A percentile compares a stretch with the other conserved stretches of the same genome.
Conservation (phyloP, 306 rosid species). For the Vigna angularis region DNA sequence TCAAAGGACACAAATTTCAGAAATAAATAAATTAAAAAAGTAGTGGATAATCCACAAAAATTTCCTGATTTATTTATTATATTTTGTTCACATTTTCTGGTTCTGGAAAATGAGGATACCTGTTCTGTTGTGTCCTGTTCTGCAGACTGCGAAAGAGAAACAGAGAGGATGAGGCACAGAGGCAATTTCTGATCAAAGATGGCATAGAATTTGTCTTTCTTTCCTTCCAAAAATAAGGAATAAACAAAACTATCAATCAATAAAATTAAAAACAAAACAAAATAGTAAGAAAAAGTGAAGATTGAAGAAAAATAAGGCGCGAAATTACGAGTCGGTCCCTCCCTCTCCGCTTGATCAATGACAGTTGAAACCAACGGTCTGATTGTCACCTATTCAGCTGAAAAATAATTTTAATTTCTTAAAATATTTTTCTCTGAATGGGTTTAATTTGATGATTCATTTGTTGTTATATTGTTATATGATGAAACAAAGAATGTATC, state of each 20-base stretch:
- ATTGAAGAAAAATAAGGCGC: conserved; percentile 32
- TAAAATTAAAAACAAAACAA: not conserved
- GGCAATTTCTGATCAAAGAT: conserved; percentile 38
- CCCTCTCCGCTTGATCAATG: conserved; percentile 32
- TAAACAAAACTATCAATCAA: not conserved
- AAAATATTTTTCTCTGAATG: no score
- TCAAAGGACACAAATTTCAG: not conserved
- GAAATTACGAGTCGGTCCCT: conserved; percentile 50
- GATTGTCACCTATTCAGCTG: conserved; percentile 38
- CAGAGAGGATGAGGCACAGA: conserved; percentile 41
- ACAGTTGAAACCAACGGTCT: conserved; percentile 62
- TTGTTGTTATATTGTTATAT: not conserved
- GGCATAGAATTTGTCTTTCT: conserved; percentile 25
- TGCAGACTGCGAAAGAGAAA: conserved; percentile 52
- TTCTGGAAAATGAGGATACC: conserved; percentile 46
- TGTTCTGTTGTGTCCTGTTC: conserved; percentile 57
- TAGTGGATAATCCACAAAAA: not conserved
- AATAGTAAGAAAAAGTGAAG: conserved; percentile 1
- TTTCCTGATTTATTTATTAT: not conserved
- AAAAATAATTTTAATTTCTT: not conserved
- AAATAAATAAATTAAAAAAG: not conserved
- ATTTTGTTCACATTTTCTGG: not conserved
- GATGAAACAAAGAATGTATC: not conserved
- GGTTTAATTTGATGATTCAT: not conserved
- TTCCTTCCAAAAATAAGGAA: not conserved